These are phyloP conservation scores for Sclerospora graminicola DNA, from an alignment of 352 stramenopile species.

Conservation along the genomic window DNA sequence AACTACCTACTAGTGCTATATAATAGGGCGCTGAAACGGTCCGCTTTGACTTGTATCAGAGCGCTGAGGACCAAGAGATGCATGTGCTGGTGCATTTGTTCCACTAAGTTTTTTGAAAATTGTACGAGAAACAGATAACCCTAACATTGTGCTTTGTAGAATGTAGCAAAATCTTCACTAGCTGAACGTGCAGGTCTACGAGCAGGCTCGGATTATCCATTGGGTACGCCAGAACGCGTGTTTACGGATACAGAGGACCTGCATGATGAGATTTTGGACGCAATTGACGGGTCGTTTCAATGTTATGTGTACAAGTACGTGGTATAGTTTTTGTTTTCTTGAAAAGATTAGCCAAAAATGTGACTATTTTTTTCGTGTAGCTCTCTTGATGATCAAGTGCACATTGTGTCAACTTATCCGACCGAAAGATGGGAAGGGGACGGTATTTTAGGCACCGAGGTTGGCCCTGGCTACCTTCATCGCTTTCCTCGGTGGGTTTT, in stretches of 20 bases:
- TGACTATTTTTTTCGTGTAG: conserved; percentile 16
- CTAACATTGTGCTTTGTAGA: too few relatives aligned
- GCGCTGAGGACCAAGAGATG: conserved; percentile 92
- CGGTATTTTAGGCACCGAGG: too few relatives aligned
- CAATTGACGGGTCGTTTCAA: too few relatives aligned
- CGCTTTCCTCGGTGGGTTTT: too few relatives aligned
- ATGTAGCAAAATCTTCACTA: too few relatives aligned
- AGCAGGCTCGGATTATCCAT: conserved; percentile 88
- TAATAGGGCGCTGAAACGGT: too few relatives aligned
- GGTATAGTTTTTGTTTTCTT: not conserved
- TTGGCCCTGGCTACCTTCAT: conserved; percentile 95
- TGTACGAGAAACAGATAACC: too few relatives aligned
- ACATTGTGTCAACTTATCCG: conserved; percentile 80
- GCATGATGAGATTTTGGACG: too few relatives aligned
- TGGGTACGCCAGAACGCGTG: conserved; percentile 87
- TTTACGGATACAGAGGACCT: conserved; percentile 85
- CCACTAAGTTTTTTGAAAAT: conserved; percentile 16
- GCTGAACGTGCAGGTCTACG: conserved; percentile 83
- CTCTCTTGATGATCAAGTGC: too few relatives aligned
- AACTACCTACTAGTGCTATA: too few relatives aligned
- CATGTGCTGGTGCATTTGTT: conserved; percentile 76
- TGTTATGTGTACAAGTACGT: too few relatives aligned
- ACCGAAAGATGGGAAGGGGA: conserved; percentile 85
- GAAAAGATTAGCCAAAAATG: not conserved
- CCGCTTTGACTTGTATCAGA: conserved; percentile 93